phyloP scores from a whole-genome alignment of 768 basidiomycete species.

The Suillus sp. region DNA sequence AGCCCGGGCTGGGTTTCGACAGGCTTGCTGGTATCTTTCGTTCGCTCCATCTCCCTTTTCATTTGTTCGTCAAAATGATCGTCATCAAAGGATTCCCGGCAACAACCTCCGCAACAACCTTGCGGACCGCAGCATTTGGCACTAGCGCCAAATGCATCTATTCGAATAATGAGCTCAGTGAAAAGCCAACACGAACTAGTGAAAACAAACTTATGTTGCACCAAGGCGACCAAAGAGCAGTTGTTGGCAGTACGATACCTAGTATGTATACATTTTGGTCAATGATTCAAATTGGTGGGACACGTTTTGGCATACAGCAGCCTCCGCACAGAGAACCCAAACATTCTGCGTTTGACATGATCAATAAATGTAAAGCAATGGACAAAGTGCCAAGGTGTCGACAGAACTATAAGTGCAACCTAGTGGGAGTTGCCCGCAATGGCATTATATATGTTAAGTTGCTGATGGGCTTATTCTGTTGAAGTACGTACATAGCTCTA shows the following conservation, averaged over 20 bases:
- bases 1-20: slow-evolving; percentile 25
- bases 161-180: neutral
- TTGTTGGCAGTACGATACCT: slow-evolving; percentile 19
- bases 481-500: neutral
- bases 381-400: neutral
- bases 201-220: slow-evolving; percentile 28
- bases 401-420: neutral
- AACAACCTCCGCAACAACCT: slow-evolving; percentile 33
- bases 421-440: neutral
- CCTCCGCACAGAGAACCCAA: slow-evolving; percentile 13
- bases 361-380: neutral
- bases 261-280: neutral
- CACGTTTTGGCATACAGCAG: slow-evolving; percentile 24
- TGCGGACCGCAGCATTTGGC: slow-evolving; percentile 27
- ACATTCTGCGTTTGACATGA: slow-evolving; percentile 9
- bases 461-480: neutral
- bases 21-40: slow-evolving; percentile 15
- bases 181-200: neutral
- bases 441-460: neutral
- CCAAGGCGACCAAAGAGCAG: slow-evolving; percentile 23
- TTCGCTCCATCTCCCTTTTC: slow-evolving; percentile 26
- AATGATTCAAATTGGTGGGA: neutral
- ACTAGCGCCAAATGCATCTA: slow-evolving; percentile 28
- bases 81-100: slow-evolving; percentile 29
- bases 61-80: slow-evolving; percentile 34